These are phyloP conservation scores for Umbilicaria muhlenbergii DNA, from an alignment of 495 filamentous ascomycete genomes.

Conservation along the genomic window DNA sequence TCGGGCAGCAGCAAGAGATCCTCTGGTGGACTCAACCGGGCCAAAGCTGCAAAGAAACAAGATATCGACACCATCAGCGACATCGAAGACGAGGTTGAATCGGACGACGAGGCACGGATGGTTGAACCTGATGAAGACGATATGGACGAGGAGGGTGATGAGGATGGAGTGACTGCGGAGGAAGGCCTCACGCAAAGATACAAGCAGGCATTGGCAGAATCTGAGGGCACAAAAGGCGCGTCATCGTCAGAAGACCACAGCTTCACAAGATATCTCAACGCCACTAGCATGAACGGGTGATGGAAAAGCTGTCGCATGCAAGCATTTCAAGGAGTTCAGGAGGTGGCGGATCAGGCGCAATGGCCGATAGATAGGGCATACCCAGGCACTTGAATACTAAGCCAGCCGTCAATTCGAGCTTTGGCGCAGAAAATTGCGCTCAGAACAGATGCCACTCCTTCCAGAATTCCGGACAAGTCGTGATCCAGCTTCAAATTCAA, in stretches of 20 bases:
- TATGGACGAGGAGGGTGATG: constrained; percentile 11
- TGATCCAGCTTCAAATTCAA: no score
- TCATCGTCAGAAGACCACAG: constrained; percentile 22
- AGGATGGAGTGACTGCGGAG: constrained; percentile 15
- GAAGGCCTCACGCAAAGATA: constrained; percentile 30
- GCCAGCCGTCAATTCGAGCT: no score
- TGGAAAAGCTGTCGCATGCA: constrained; percentile 1
- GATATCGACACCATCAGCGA: constrained; percentile 36
- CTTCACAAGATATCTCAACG: constrained; percentile 31
- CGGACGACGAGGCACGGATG: constrained; percentile 9
- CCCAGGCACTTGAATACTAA: no score
- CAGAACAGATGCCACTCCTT: no score
- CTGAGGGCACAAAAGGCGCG: constrained; percentile 11
- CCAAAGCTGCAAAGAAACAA: constrained; percentile 16
- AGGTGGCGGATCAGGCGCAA: no score
- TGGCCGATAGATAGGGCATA: no score
- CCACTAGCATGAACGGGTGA: constrained; percentile 22
- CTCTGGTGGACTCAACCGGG: constrained; percentile 12
- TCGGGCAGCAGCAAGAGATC: constrained; percentile 28
- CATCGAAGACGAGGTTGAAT: constrained; percentile 30
- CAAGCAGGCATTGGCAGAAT: constrained; percentile 25
- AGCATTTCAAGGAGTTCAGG: constrained; percentile 6
- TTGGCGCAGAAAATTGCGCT: no score
- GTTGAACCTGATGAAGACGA: constrained; percentile 21
- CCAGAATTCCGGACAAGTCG: no score